phyloP scores from a whole-genome alignment of 768 basidiomycete species.

The Terana coerulea region DNA sequence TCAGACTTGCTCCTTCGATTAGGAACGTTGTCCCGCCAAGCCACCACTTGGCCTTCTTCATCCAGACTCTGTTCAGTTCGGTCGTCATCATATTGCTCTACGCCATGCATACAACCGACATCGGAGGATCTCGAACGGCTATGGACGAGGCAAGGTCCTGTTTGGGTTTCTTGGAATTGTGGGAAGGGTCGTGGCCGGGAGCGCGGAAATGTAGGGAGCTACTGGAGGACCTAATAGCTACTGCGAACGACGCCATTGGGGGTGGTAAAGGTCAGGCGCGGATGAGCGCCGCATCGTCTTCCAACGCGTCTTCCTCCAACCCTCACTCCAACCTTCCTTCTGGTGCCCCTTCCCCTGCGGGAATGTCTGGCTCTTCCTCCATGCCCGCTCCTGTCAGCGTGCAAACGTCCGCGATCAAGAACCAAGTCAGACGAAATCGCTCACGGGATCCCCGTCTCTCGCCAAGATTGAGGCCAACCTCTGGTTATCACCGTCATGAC shows the following conservation, averaged over 20 bases:
- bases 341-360: constrained; percentile 10
- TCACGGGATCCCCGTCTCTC: constrained; percentile 30
- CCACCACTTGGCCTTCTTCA: constrained; percentile 85
- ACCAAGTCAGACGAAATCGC: constrained; percentile 26
- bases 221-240: constrained; percentile 63
- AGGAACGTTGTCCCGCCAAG: constrained; percentile 81
- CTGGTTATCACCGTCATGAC: constrained; percentile 28
- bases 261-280: constrained; percentile 20
- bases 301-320: constrained; percentile 5
- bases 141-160: constrained; percentile 82
- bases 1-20: constrained; percentile 80
- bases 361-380: constrained; percentile 14
- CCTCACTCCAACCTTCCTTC: constrained; percentile 3
- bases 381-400: constrained; percentile 17
- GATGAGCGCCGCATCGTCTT: constrained; percentile 8
- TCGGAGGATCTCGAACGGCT: constrained; percentile 59
- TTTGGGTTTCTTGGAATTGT: constrained; percentile 65
- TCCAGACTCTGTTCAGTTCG: constrained; percentile 86
- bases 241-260: constrained; percentile 63
- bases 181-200: constrained; percentile 88
- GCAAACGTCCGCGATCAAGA: constrained; percentile 21
- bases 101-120: constrained; percentile 78
- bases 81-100: constrained; percentile 82
- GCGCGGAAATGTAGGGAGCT: constrained; percentile 85
- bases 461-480: constrained; percentile 22